These are phyloP conservation scores for Zizania latifolia DNA, from an alignment of 176 grass and related monocot species.

Conservation along the genomic window DNA sequence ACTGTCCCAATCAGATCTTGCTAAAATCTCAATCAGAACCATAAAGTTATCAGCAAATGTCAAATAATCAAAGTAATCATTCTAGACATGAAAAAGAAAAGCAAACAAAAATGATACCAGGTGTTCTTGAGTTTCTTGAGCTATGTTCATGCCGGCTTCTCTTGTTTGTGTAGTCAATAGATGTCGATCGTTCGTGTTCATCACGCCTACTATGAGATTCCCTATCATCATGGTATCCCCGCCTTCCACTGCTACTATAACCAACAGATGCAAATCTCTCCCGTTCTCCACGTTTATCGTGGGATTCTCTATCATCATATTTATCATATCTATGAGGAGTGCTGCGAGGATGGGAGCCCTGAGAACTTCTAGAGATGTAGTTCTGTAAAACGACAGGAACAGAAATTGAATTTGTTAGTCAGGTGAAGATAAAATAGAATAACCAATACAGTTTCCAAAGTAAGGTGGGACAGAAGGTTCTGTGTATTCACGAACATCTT, in stretches of 20 bases:
- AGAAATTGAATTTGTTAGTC: slow-evolving; percentile 15
- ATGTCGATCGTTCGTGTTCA: slow-evolving; percentile 44
- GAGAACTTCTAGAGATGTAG: slow-evolving; percentile 50
- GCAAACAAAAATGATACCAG: slow-evolving; percentile 46
- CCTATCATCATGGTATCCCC: slow-evolving; percentile 48
- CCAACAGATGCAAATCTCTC: slow-evolving; percentile 31
- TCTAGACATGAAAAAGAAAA: slow-evolving; percentile 14
- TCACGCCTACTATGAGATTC: slow-evolving; percentile 40
- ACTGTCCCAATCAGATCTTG: slow-evolving; percentile 82
- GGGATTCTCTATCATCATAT: slow-evolving; percentile 30
- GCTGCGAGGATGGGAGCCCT: slow-evolving; percentile 29
- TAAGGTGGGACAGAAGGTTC: slow-evolving; percentile 17
- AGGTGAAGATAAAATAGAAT: not conserved
- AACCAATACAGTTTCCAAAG: slow-evolving; percentile 16
- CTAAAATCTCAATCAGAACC: slow-evolving; percentile 30
- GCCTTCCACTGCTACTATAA: slow-evolving; percentile 44
- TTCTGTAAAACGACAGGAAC: slow-evolving; percentile 37
- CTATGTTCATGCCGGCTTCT: slow-evolving; percentile 53
- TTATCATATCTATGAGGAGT: slow-evolving; percentile 41
- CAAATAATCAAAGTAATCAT: slow-evolving; percentile 6
- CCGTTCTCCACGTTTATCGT: slow-evolving; percentile 24
- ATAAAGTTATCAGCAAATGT: slow-evolving; percentile 17
- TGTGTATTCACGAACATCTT: slow-evolving; percentile 41
- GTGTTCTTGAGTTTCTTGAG: slow-evolving; percentile 62
- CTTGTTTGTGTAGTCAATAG: slow-evolving; percentile 53